Evolutionary conservation across 2,329 filamentous ascomycete species (phyloP), one percentile per base, ranked within the genome.

Genomic region (Aspergillus udagawae): DNA sequence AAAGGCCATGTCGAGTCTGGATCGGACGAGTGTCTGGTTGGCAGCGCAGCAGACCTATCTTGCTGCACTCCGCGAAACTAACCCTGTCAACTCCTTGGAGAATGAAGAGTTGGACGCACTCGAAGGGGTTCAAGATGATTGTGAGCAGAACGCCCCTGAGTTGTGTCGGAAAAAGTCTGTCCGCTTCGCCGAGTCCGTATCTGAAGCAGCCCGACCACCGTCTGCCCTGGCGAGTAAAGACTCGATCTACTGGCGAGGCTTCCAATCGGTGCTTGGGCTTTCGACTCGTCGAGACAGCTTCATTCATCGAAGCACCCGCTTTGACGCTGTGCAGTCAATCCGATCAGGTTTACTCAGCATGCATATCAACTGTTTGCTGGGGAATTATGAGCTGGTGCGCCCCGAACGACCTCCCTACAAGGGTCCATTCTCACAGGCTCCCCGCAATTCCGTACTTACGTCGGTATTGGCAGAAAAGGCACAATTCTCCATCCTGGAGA

Each of bases 1-100:
- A 63, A 82, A 82, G 47, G 86, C 90, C 7, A 78, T 87, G 21
- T 84, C 83, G n/a, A 91, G 92, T 67, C 77, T 94, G 52, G 90
- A 94, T 73, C 86, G 92, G 60, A 97, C 93, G 4, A 88, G 90
- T 66, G 75, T 90, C 48, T 97, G 93, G 93, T 83, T 97, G 29
- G 79, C 86, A 65, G 89, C 91, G 7, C 93, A 97, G 73, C 86
- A 86, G 56, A 82, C 86, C 14, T 94, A 95, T 65, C 82, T 93
- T 56, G 82, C 86, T 47, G 86, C 86, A 23, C 79, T 92, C 3
- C 73, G 77, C 29, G 80, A 81, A 44, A 84, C 82, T 54, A 82
- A 84, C 56, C 76, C 84, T 2, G 65, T 71, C 58, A 79, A 85
- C 47, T 51, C 57, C 6, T 32, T 58, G 4, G 77, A 81, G 25